phyloP scores from a whole-genome alignment of 2,329 filamentous ascomycete species.

The Aplosporella prunicola region DNA sequence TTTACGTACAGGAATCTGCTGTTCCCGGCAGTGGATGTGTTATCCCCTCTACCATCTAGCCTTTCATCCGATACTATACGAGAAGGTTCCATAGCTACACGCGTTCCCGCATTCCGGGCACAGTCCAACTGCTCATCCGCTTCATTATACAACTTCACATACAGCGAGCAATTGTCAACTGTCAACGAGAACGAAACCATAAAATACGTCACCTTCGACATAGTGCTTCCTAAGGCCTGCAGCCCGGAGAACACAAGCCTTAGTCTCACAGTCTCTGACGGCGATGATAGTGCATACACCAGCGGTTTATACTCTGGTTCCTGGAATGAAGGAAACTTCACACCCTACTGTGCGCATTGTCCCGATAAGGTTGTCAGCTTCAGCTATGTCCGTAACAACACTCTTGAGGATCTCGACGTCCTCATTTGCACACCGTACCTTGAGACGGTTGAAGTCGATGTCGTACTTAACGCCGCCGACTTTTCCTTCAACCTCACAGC shows the following conservation, averaged over 20 bases:
- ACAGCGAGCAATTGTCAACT: too few relatives aligned
- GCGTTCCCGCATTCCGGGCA: neutral
- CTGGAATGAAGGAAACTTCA: too few relatives aligned
- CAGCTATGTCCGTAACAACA: too few relatives aligned
- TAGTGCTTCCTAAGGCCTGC: neutral
- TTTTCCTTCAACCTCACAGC: neutral
- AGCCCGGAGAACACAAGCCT: neutral
- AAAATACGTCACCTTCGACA: too few relatives aligned
- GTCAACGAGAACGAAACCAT: too few relatives aligned
- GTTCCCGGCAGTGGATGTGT: neutral
- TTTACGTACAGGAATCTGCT: neutral
- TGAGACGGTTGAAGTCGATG: neutral
- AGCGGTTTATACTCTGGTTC: too few relatives aligned
- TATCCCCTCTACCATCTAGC: too few relatives aligned
- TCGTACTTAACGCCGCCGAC: neutral
- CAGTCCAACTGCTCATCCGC: neutral
- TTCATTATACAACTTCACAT: too few relatives aligned
- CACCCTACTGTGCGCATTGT: neutral
- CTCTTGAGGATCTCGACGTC: neutral
- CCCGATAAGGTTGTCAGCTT: too few relatives aligned
- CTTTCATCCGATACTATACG: too few relatives aligned
- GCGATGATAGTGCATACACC: neutral
- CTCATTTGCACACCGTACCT: conserved; percentile 1
- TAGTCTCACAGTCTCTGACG: neutral
- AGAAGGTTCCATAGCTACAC: neutral